Evolutionary conservation across 495 filamentous ascomycete species (phyloP), one percentile per base, ranked within the genome.

Genomic region (Xylaria telfairii): DNA sequence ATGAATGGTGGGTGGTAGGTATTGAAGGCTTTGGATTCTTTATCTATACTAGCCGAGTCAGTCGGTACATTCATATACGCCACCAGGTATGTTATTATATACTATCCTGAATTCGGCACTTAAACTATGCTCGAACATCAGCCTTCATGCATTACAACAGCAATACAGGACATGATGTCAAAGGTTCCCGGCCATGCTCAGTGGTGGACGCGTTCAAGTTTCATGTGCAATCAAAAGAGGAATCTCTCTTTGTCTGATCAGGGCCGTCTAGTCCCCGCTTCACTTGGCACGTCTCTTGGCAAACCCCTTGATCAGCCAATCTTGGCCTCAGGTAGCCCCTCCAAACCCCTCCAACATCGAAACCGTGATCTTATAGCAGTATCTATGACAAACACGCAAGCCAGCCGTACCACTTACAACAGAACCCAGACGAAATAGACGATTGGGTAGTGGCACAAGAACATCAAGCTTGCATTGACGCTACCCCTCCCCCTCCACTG

Each of bases 331-430:
- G 70, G 19, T n/a, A 6, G 39, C 69, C 70, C 73, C 68, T 70
- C 71, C 62, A 54, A 61, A 41, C 59, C 67, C 71, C 61, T 63
- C 71, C 67, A 74, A 21, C 8, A 54, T 54, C 8, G 51, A 54
- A 46, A 37, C 63, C 72, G 62, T 41, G 71, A 74, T 77, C 72
- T 44, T 67, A 39, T 41, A 13, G n/a, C 24, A 13, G 28, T 59
- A 59, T 13, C 56, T 59, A 21, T 28, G n/a, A 63, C 60, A 32
- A 62, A 46, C 60, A 37, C 19, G 56, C 28, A 21, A 59, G 56
- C 56, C 8, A 37, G 56, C 56, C 44, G 60, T 28, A 46, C 60
- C 21, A 37, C 56, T 21, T n/a, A 59, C 30, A 32, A 32, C 28
- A 57, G 2, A 51, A 10, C 47, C 47, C 53, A 32, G 32, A 32